Evolutionary conservation across 2,329 filamentous ascomycete genomes (phyloP), one percentile per base, ranked within the genome.

Genomic region (Hypoxylon sp.): DNA sequence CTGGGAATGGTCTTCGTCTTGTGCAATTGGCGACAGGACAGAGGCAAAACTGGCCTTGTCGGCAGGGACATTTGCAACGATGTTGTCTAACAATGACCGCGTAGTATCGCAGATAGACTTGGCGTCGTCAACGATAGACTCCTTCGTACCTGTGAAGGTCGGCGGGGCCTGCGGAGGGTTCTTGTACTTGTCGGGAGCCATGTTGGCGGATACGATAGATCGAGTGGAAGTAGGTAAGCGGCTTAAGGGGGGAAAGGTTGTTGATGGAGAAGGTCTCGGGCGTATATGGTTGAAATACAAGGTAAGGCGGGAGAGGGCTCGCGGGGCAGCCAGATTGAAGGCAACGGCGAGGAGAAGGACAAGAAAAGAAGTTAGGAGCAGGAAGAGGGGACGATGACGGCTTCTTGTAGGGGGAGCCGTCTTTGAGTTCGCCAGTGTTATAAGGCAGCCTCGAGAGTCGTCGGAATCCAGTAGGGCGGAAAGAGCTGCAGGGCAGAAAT

Each of bases 111-210:
- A 91, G 58, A 92, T 80, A 61, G 82, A 82, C 81, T 92, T 88
- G 53, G 92, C 89, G 73, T 92, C 89, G 67, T 85, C 83, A 46
- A 92, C 80, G 72, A 96, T 86, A 72, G 86, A 88, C 66, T 91
- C 86, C 70, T 91, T 88, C 51, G 92, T 94, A 73, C 90, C 91
- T 2, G 87, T 93, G 82, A 95, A 96, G 77, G 89, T 86, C 60
- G 92, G 92, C 63, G 93, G 92, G 44, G 90, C 85, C 83, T 95
- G 92, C 2, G 93, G 92, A 70, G 92, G 92, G 77, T 86, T 91
- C 79, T 86, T 87, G 81, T 92, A 93, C 80, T 89, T 87, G 72
- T 86, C 80, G 67, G 88, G 85, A 72, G 87, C 88, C 90, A 93
- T 92, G 77, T 80, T 86, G 78, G 81, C 85, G 72, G 85, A 89